Evolutionary conservation across 495 filamentous ascomycete genomes (phyloP), one percentile per base, ranked within the genome.

Genomic region (Mytilinidion resinicola): DNA sequence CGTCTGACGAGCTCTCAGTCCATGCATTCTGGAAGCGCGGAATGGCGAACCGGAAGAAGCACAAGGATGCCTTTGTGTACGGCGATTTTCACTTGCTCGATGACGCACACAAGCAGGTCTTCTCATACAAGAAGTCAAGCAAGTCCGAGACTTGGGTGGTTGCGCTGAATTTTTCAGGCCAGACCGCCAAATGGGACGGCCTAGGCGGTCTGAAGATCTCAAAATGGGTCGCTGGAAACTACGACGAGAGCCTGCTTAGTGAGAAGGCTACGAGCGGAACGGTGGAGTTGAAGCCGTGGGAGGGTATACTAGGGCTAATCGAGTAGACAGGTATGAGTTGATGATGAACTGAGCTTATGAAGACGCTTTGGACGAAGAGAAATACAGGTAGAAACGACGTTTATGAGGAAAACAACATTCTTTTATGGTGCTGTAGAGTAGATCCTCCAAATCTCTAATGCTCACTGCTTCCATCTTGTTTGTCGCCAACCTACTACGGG

Each of bases 1-100:
- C 19, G 8, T 43, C 59, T 3, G 62, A 66, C 1, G 63, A 70
- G 8, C 57, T 75, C 38, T 72, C 67, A 25, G 70, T 77, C 0
- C 68, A 67, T 56, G 73, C 72, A 21, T 79, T 76, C 61, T 79
- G 77, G 77, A 68, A 76, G 56, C 67, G 69, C 12, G 70, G 58
- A 5, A 48, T 79, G 33, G 63, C 52, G 47, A 58, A 67, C 14
- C 60, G 77, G 33, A 77, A 77, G 51, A 60, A 63, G 39, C 67
- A 76, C 49, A 71, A 72, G 19, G 70, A 76, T 47, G 67, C 68
- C 4, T 77, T 78, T 52, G 68, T 78, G 5, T 77, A 79, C 49
- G 77, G 77, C 8, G 69, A 73, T 52, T 77, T 73, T 51, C 60
- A 71, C 48, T 55, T 74, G n/a, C 43, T 76, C 6, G 69, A 70